Evolutionary conservation across 352 stramenopile species (phyloP).

Genomic region (Phytopythium boreale): DNA sequence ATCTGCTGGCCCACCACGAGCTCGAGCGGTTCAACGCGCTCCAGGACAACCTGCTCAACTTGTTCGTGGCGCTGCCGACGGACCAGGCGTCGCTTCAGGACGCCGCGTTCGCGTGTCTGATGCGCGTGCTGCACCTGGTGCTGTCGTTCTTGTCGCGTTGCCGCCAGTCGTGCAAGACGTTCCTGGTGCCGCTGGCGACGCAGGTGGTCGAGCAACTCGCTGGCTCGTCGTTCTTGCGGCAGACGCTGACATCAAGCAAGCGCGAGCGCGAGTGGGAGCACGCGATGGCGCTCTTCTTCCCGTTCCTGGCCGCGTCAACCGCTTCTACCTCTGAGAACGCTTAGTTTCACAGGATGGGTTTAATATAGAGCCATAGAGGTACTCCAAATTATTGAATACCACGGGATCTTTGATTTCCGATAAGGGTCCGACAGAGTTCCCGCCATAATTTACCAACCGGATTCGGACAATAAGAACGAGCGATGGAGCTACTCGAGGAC

Average conservation of each 20-base stretch:
- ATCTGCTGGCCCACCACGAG: constrained; percentile 34
- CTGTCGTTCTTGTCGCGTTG: constrained; percentile 54
- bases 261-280: constrained; percentile 50
- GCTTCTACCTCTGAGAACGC: not conserved
- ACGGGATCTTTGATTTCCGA: not conserved
- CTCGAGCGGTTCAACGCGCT: constrained; percentile 51
- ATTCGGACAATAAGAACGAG: not conserved
- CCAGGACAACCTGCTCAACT: constrained; percentile 57
- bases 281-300: constrained; percentile 34
- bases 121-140: constrained; percentile 63
- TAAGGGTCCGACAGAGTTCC: not conserved
- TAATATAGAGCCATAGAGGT: not conserved
- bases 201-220: constrained; percentile 50
- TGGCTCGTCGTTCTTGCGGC: constrained; percentile 59
- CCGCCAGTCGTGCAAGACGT: constrained; percentile 28
- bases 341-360: not conserved
- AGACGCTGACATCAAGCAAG: constrained; percentile 38
- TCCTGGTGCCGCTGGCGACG: constrained; percentile 32
- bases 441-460: not conserved
- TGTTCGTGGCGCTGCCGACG: constrained; percentile 56
- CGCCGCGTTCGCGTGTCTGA: constrained; percentile 45
- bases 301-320: constrained; percentile 16
- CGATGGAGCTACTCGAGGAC: constrained; percentile 18
- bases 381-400: not conserved
- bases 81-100: constrained; percentile 17